Conservation (phyloP, 2,329 filamentous ascomycete genomes). For the Trichoderma cornu-damae region DNA sequence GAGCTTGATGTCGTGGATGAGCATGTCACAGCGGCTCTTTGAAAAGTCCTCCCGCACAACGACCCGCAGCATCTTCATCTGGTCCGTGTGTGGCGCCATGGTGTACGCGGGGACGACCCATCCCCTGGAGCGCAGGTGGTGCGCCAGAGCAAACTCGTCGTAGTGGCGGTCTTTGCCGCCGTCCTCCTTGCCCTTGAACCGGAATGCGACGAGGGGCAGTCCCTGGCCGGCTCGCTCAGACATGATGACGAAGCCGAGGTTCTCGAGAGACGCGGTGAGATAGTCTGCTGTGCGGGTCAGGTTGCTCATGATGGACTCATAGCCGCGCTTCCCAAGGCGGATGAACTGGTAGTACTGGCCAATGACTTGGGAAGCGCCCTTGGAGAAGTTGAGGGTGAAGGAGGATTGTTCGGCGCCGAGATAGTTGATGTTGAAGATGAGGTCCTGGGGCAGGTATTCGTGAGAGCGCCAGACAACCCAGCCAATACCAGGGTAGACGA, state of each 20-base stretch:
- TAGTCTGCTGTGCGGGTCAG: constrained; percentile 87
- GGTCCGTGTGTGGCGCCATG: constrained; percentile 82
- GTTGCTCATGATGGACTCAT: constrained; percentile 90
- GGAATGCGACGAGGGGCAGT: constrained; percentile 85
- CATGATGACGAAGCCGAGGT: constrained; percentile 82
- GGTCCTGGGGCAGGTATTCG: constrained; percentile 79
- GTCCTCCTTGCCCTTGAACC: constrained; percentile 56
- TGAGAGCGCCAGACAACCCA: constrained; percentile 88
- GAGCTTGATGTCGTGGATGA: constrained; percentile 74
- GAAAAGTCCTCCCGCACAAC: constrained; percentile 93
- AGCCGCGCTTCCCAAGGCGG: constrained; percentile 86
- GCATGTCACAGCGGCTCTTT: constrained; percentile 70
- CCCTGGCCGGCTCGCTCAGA: constrained; percentile 71
- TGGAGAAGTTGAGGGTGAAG: constrained; percentile 96
- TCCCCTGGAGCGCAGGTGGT: constrained; percentile 77
- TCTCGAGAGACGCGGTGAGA: constrained; percentile 65
- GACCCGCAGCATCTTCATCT: constrained; percentile 85
- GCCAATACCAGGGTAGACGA: constrained; percentile 84
- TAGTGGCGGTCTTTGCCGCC: constrained; percentile 49
- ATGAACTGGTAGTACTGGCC: constrained; percentile 98
- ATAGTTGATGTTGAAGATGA: constrained; percentile 99
- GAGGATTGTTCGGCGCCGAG: constrained; percentile 91
- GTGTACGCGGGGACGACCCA: constrained; percentile 97
- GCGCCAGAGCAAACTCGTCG: constrained; percentile 74
- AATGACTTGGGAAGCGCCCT: constrained; percentile 89